Conservation (phyloP, 345 rosid genomes). For the Syzygium oleosum region DNA sequence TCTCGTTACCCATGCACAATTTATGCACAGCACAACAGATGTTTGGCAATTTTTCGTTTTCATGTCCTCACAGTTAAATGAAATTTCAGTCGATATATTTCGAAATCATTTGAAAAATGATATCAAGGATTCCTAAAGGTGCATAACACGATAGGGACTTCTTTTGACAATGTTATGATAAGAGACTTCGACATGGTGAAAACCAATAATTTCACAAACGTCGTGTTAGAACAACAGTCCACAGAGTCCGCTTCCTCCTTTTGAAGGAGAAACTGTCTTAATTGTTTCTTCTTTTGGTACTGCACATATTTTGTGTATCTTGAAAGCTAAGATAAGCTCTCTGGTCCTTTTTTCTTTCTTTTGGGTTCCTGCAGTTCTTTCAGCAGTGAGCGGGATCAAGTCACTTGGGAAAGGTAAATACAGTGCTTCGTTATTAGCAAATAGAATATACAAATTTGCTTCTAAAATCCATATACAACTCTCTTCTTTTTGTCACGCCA, state of each 20-base stretch:
- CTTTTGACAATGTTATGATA: neutral
- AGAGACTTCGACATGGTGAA: neutral
- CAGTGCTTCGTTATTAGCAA: neutral
- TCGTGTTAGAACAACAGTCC: neutral
- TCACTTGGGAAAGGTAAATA: constrained; percentile 47
- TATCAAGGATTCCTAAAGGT: neutral
- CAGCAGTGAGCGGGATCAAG: constrained; percentile 65
- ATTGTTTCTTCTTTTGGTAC: neutral
- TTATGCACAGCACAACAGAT: neutral
- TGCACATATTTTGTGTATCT: neutral
- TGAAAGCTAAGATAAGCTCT: neutral
- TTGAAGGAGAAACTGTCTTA: neutral
- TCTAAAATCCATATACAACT: neutral
- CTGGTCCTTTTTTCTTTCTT: neutral
- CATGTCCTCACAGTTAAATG: neutral
- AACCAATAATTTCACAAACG: neutral
- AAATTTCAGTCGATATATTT: neutral
- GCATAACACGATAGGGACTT: neutral
- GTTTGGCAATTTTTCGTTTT: neutral
- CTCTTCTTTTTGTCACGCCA: neutral
- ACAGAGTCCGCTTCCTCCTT: neutral
- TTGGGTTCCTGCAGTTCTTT: constrained; percentile 37
- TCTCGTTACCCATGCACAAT: too few relatives aligned
- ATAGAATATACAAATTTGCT: neutral
- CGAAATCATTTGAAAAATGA: neutral